These are phyloP conservation scores for Penicillium janthinellum DNA, from an alignment of 2,329 filamentous ascomycete genomes.

Conservation along the genomic window DNA sequence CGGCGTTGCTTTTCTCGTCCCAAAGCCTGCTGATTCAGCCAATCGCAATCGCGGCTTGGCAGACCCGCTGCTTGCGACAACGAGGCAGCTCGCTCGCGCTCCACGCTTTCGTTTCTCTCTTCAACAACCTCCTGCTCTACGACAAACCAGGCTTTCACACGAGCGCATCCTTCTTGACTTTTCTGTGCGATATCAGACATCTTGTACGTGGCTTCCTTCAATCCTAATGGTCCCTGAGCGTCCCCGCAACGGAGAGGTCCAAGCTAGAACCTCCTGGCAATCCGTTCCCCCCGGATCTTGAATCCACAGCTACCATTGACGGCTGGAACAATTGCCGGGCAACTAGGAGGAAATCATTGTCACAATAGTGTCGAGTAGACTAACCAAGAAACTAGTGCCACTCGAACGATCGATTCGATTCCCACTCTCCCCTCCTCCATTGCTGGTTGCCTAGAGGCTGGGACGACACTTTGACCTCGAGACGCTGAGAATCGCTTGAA, in stretches of 20 bases:
- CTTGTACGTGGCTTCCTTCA: background rate
- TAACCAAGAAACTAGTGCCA: conserved; percentile 13
- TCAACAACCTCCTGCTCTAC: conserved; percentile 20
- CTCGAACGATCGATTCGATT: conserved; percentile 1
- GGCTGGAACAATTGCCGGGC: background rate
- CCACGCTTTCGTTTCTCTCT: conserved; percentile 20
- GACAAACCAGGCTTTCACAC: conserved; percentile 14
- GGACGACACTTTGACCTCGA: conserved; percentile 4
- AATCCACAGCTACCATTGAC: background rate
- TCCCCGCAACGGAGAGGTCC: background rate
- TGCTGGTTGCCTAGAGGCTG: conserved; percentile 11
- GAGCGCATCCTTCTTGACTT: conserved; percentile 15
- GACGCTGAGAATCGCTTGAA: conserved; percentile 11
- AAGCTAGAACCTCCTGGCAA: background rate
- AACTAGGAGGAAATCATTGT: background rate
- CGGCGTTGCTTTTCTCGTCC: conserved; percentile 1
- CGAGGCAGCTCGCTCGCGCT: conserved; percentile 21
- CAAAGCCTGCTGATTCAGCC: conserved; percentile 29
- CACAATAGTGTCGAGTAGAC: background rate
- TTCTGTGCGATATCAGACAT: background rate
- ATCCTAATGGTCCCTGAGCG: background rate
- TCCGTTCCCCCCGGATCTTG: background rate
- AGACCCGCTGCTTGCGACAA: conserved; percentile 39
- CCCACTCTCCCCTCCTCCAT: background rate
- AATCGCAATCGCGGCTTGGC: conserved; percentile 27